Evolutionary conservation across 2,329 filamentous ascomycete species (phyloP), one percentile per base, ranked within the genome.

Genomic region (Rutstroemia sp.): DNA sequence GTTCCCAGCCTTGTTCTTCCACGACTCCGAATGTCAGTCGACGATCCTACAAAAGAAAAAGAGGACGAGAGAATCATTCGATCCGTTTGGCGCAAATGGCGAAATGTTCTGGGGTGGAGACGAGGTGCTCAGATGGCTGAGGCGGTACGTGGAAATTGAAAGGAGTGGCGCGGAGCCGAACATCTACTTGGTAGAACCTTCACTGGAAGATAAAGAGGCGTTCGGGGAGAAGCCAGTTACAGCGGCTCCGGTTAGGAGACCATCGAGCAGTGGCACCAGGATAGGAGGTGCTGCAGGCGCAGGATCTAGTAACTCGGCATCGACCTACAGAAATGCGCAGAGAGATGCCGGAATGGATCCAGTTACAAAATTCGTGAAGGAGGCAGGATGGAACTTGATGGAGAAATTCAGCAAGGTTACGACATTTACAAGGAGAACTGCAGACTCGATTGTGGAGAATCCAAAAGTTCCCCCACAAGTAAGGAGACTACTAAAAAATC

Each of bases 381-480:
- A 97, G 70, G 90, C 92, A 0, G 84, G 92, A 36, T 99, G 94
- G 94, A 96, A 89, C 62, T 85, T 99, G 56, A 82, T 99, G 75
- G 94, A 99, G 72, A 94, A 95, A 71, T 88, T 99, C 67, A 95
- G 91, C 73, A 94, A 95, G 70, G 94, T 99, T 48, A 99, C 94
- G 0, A 97, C 91, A 0, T 96, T 99, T 67, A 96, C 94, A 0
- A 78, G 92, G 56, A 82, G 92, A 59, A 95, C 95, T 0, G 94
- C 94, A 0, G 90, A 96, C 65, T 91, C 95, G 50, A 83, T 97
- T 47, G 83, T 90, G 38, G 92, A 99, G 21, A 96, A 96, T 69
- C 89, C 90, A 14, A 92, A 89, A 60, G 70, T 99, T 42, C 95
- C 95, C 6, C 91, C 91, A 0, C 92, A 96, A 70, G 82, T 99